phyloP scores from a whole-genome alignment of 148 eudicot species.

The Rhododendron kiyosumense region DNA sequence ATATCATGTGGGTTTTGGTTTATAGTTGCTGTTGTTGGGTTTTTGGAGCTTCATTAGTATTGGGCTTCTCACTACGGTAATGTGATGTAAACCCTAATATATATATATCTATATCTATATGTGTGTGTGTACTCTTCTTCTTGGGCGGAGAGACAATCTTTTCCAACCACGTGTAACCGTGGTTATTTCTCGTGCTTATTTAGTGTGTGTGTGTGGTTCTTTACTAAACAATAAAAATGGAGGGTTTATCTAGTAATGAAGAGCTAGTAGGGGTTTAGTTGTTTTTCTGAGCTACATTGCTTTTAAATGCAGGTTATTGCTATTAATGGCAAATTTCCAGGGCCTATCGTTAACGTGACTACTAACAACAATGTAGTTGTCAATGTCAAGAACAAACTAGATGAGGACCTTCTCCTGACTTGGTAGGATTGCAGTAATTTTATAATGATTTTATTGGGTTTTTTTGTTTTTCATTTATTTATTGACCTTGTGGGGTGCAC shows the following conservation, averaged over 20 bases:
- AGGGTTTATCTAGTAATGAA: neutral
- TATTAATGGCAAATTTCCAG: slow-evolving; percentile 86
- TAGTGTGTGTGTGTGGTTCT: neutral
- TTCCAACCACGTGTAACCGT: no score
- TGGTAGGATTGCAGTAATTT: slow-evolving; percentile 43
- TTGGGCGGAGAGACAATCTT: neutral
- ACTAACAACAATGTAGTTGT: slow-evolving; percentile 85
- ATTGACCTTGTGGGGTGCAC: neutral
- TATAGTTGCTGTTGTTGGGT: neutral
- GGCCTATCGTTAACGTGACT: slow-evolving; percentile 74
- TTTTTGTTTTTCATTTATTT: neutral
- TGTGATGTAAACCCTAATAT: neutral
- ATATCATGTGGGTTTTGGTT: neutral
- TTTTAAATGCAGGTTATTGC: slow-evolving; percentile 80
- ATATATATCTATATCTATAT: no score
- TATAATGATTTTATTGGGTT: neutral
- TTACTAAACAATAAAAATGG: neutral
- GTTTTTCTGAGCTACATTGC: slow-evolving; percentile 8
- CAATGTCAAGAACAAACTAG: slow-evolving; percentile 84
- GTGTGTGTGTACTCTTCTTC: neutral
- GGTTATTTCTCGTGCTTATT: neutral
- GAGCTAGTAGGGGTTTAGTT: neutral
- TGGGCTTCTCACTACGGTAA: neutral
- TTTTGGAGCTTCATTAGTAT: neutral
- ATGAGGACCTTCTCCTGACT: slow-evolving; percentile 73